Evolutionary conservation across 116 monocot species (phyloP).

Genomic region (Posidonia oceanica): DNA sequence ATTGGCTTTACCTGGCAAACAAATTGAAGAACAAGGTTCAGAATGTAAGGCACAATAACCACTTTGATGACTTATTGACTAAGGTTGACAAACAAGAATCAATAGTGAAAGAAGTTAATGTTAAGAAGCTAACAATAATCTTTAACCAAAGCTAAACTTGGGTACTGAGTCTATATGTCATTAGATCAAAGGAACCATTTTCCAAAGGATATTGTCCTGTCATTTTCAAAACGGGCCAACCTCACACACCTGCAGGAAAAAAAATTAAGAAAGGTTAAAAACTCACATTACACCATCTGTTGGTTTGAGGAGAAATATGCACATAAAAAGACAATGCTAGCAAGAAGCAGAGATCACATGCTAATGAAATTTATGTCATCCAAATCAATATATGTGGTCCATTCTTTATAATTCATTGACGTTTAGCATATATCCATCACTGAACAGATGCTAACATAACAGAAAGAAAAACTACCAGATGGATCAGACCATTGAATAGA

Average conservation of each 20-base stretch:
- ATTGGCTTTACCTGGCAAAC: constrained; percentile 74
- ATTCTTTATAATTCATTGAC: no score
- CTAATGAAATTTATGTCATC: constrained; percentile 99
- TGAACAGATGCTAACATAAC: no score
- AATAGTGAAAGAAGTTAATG: background rate
- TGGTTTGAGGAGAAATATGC: background rate
- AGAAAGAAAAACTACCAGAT: no score
- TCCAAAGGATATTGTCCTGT: constrained; percentile 99
- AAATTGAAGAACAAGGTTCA: background rate
- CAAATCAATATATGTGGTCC: no score
- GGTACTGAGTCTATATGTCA: constrained; percentile 97
- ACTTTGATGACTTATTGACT: background rate
- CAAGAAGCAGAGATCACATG: constrained; percentile 19
- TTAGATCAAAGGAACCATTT: constrained; percentile 96
- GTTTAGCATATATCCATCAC: no score
- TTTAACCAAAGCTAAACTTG: constrained; percentile 38
- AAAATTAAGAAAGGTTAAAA: background rate
- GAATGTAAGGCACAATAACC: background rate
- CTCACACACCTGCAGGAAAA: constrained; percentile 68
- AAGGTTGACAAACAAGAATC: background rate
- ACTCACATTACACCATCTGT: background rate
- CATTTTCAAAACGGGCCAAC: constrained; percentile 96
- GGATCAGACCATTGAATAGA: no score
- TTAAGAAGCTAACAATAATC: background rate
- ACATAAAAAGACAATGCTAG: background rate